phyloP scores from a whole-genome alignment of 2,329 filamentous ascomycete species.

The Chaetothyriales sp. region DNA sequence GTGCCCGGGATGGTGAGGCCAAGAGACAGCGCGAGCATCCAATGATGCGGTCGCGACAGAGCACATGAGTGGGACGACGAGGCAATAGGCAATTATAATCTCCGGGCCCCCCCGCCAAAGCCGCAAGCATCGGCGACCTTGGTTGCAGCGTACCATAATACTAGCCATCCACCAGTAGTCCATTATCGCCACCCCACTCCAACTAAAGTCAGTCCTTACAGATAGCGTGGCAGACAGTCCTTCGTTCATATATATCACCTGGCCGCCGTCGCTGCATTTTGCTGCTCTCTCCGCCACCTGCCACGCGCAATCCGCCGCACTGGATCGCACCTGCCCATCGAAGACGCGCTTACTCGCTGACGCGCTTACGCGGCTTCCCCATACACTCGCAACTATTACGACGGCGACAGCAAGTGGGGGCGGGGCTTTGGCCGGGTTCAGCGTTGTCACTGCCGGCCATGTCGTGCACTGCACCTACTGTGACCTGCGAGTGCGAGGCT shows the following conservation, averaged over 20 bases:
- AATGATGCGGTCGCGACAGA: neutral
- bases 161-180: neutral
- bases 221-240: neutral
- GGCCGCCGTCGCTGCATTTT: neutral
- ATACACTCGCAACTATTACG: constrained; percentile 2
- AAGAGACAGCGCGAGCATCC: neutral
- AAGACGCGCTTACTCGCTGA: neutral
- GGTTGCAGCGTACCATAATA: neutral
- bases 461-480: constrained; percentile 9
- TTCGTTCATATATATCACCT: neutral
- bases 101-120: neutral
- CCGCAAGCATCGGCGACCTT: neutral
- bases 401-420: neutral
- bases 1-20: too few relatives aligned
- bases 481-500: constrained; percentile 10
- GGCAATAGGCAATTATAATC: neutral
- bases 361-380: constrained; percentile 4
- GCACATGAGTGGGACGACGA: neutral
- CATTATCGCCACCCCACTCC: neutral
- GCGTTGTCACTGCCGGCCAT: constrained; percentile 2
- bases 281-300: constrained; percentile 2
- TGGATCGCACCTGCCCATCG: neutral
- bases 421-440: neutral
- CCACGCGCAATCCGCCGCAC: constrained; percentile 1
- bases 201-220: constrained; percentile 8